A percentile compares a stretch with the other conserved stretches of the same genome.
phyloP scores from a whole-genome alignment of 495 filamentous ascomycete species.

The Aspergillus egyptiacus region DNA sequence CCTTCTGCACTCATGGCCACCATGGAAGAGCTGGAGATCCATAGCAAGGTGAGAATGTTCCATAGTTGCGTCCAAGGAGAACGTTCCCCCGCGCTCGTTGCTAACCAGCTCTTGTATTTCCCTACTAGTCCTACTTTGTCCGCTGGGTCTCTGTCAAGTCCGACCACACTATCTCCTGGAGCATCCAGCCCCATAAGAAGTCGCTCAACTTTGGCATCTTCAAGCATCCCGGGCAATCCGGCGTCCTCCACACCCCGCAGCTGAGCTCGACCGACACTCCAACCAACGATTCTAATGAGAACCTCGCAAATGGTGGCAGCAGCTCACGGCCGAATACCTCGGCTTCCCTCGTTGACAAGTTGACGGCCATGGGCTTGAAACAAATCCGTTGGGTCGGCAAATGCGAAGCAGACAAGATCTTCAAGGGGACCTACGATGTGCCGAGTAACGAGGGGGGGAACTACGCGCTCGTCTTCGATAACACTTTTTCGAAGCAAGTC shows the following conservation, averaged over 20 bases:
- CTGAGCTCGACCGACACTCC: slow-evolving; percentile 37
- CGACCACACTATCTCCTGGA: slow-evolving; percentile 93
- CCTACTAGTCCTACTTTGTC: slow-evolving; percentile 84
- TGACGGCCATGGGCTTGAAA: slow-evolving; percentile 79
- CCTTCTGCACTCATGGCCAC: slow-evolving; percentile 60
- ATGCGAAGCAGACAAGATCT: slow-evolving; percentile 94
- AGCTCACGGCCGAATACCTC: slow-evolving; percentile 40
- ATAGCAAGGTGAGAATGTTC: slow-evolving; percentile 73
- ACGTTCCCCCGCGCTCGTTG: neutral
- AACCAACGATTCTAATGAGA: slow-evolving; percentile 40
- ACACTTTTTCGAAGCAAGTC: slow-evolving; percentile 93
- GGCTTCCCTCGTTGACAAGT: slow-evolving; percentile 68
- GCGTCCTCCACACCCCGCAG: slow-evolving; percentile 40
- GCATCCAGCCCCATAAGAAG: slow-evolving; percentile 93
- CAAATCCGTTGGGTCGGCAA: slow-evolving; percentile 85
- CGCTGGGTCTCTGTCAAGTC: slow-evolving; percentile 91
- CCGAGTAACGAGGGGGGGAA: slow-evolving; percentile 68
- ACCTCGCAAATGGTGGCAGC: slow-evolving; percentile 29
- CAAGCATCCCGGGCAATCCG: slow-evolving; percentile 76
- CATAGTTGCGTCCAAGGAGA: neutral
- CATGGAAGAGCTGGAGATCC: slow-evolving; percentile 96
- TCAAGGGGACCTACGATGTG: slow-evolving; percentile 83
- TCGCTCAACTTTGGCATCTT: slow-evolving; percentile 97
- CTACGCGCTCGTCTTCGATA: slow-evolving; percentile 96
- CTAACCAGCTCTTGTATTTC: slow-evolving; percentile 9